These are phyloP conservation scores for Biscogniauxia sp. DNA, from an alignment of 2,329 filamentous ascomycete genomes.

Conservation along the genomic window DNA sequence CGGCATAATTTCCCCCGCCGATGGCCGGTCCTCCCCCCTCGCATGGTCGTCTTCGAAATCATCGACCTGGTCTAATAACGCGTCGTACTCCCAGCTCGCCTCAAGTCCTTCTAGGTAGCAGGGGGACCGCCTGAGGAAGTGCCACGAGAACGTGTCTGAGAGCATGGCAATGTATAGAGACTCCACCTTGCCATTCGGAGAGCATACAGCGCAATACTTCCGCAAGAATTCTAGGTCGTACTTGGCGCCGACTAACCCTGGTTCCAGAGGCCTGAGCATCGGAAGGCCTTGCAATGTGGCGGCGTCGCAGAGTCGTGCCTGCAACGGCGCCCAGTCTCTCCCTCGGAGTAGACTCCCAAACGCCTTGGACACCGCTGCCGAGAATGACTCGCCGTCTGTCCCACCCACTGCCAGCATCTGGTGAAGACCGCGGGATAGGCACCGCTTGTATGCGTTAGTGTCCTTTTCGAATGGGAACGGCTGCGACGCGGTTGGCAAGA, in stretches of 20 bases:
- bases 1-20: slow-evolving; percentile 47
- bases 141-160: slow-evolving; percentile 54
- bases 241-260: slow-evolving; percentile 37
- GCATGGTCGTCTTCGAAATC: slow-evolving; percentile 36
- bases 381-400: slow-evolving; percentile 48
- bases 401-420: slow-evolving; percentile 54
- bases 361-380: slow-evolving; percentile 44
- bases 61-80: slow-evolving; percentile 44
- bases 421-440: slow-evolving; percentile 58
- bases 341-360: slow-evolving; percentile 50
- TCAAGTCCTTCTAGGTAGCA: slow-evolving; percentile 53
- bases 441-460: slow-evolving; percentile 59
- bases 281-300: slow-evolving; percentile 53
- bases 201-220: slow-evolving; percentile 54
- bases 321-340: slow-evolving; percentile 56
- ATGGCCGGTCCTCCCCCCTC: slow-evolving; percentile 38
- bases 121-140: slow-evolving; percentile 46
- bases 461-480: slow-evolving; percentile 62
- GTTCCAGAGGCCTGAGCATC: slow-evolving; percentile 55
- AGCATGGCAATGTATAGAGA: slow-evolving; percentile 60
- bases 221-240: slow-evolving; percentile 53
- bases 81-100: slow-evolving; percentile 52
- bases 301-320: slow-evolving; percentile 57
- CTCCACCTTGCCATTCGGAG: slow-evolving; percentile 53
- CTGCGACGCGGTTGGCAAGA: slow-evolving; percentile 52